phyloP scores from a whole-genome alignment of 768 basidiomycete species.

The Leccinum olivaceopallidum region DNA sequence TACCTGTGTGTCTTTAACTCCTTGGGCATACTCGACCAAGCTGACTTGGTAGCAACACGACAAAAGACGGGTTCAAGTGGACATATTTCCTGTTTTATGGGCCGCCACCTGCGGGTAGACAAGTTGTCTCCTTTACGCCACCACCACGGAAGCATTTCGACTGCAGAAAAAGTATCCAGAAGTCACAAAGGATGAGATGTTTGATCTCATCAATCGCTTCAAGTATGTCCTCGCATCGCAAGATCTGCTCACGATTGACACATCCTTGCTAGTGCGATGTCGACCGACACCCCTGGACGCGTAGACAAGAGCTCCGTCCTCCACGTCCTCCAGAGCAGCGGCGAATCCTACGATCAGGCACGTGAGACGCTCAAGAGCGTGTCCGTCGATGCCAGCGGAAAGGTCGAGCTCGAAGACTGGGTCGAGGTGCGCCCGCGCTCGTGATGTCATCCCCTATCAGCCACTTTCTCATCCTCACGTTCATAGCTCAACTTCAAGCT shows the following conservation, averaged over 20 bases:
- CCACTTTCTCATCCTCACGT: conserved; percentile 13
- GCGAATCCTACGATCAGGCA: conserved; percentile 89
- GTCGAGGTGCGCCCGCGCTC: conserved; percentile 69
- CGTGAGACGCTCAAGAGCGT: conserved; percentile 92
- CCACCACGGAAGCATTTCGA: conserved; percentile 76
- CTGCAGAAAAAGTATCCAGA: conserved; percentile 92
- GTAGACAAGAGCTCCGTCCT: conserved; percentile 82
- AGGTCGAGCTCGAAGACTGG: conserved; percentile 97
- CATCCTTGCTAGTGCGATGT: conserved; percentile 54
- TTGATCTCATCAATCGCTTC: conserved; percentile 92
- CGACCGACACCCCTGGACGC: conserved; percentile 79
- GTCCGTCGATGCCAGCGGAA: conserved; percentile 91
- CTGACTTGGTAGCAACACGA: no score
- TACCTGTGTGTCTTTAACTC: no score
- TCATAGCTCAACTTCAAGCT: conserved; percentile 80
- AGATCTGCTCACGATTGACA: background rate
- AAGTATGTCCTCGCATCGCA: conserved; percentile 60
- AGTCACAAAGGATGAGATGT: conserved; percentile 91
- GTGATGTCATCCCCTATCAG: conserved; percentile 23
- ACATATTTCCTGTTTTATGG: no score
- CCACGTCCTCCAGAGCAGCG: conserved; percentile 72
- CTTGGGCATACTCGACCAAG: no score
- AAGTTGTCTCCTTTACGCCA: conserved; percentile 8
- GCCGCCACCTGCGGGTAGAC: background rate
- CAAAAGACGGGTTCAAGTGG: no score